Base-by-base conservation (phyloP, 495 filamentous ascomycete species). In the Podospora pseudoanserina region DNA sequence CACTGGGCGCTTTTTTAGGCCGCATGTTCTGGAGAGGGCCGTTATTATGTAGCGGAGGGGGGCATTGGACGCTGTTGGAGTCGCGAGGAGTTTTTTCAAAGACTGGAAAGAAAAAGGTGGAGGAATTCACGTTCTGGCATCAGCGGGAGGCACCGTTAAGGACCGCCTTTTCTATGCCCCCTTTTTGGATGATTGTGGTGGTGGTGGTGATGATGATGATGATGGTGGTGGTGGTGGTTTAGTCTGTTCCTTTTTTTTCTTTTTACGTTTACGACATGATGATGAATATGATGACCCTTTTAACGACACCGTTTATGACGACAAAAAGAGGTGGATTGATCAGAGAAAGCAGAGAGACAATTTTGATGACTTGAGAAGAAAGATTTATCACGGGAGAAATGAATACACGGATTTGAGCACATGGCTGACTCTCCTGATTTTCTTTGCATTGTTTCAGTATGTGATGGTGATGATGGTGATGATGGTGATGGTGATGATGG, bases 101-200 rank as follows among this genome's bases (percentile, higher is more conserved):
- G 49, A 20, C 23, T 44, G 49, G 34, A 44, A 63, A 44, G 61
- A 63, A 32, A 32, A 44, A 63, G n/a, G 61, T 20, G 49, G 49
- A 44, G 27, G 27, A 60, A 60, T 60, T 49, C 39, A 49, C 39
- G 13, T 49, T 49, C 39, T 49, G 39, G 39, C 39, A 49, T 49
- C 15, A 49, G 9, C 39, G 13, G 39, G 9, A 49, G 39, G 39
- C 39, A 49, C 39, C 20, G 34, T 18, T 18, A 23, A 32, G 19
- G 3, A 61, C 23, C 23, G 11, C n/a, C n/a, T 23, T 32, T 19
- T 63, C 18, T 27, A 2, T 49, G 39, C 39, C 39, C 39, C 39
- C 39, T 16, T 49, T 49, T 49, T 49, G 7, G 13, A 16, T 16
- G 39, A 49, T 18, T 11, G 39, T 49, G 39, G 39, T 49, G 39